Percentiles rank a stretch among this genome's conserved stretches.
Evolutionary conservation across 148 eudicot genomes (phyloP).

Genomic region (Selenicereus undatus): DNA sequence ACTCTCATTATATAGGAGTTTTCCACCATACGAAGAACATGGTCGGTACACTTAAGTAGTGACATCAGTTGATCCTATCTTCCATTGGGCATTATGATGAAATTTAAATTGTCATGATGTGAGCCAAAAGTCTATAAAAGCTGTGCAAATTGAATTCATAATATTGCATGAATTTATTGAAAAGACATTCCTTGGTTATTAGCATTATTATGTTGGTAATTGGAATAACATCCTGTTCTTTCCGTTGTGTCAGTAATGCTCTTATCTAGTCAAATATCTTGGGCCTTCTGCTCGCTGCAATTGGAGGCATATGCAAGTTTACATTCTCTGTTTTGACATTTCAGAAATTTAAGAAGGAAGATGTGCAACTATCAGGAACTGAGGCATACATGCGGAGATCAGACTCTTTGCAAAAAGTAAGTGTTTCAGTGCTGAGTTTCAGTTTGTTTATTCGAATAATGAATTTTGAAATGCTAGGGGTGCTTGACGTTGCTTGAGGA

Average conservation of each 20-base stretch:
- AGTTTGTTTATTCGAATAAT: background rate
- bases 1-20: background rate
- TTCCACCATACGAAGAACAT: background rate
- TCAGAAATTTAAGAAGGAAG: conserved; percentile 93
- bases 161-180: background rate
- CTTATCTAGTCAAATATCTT: background rate
- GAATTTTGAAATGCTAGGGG: background rate
- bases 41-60: background rate
- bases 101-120: no score
- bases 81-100: no score
- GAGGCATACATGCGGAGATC: conserved; percentile 92
- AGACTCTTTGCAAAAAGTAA: conserved; percentile 72
- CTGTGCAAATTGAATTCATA: background rate
- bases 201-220: background rate
- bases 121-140: background rate
- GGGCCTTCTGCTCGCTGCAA: background rate
- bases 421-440: conserved; percentile 22
- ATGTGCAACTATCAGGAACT: conserved; percentile 63
- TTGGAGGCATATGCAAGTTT: conserved; percentile 1
- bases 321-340: conserved; percentile 9
- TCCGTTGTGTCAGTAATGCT: background rate
- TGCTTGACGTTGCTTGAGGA: background rate
- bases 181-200: background rate
- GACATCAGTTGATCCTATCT: background rate
- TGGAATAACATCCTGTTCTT: background rate